These are phyloP conservation scores for Lachnellula cervina DNA, from an alignment of 2,329 filamentous ascomycete genomes.

Conservation along the genomic window DNA sequence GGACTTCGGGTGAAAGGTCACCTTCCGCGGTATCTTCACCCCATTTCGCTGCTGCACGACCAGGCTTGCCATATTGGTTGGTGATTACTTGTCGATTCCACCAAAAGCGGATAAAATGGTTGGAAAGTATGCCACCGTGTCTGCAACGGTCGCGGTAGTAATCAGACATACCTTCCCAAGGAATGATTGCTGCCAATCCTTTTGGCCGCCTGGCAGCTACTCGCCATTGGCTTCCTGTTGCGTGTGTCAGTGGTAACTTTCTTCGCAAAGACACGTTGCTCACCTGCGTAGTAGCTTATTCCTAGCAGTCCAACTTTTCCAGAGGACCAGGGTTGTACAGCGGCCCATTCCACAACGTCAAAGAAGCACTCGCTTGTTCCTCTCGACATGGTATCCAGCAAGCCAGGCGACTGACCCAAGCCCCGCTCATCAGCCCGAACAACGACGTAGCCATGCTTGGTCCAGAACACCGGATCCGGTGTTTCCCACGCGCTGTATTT, in stretches of 20 bases:
- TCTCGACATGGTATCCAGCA: conserved; percentile 48
- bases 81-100: conserved; percentile 61
- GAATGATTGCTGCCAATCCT: conserved; percentile 46
- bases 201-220: conserved; percentile 48
- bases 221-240: conserved; percentile 44
- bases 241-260: conserved; percentile 44
- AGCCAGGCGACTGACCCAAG: conserved; percentile 46
- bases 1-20: conserved; percentile 45
- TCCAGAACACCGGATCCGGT: conserved; percentile 41
- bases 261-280: conserved; percentile 28
- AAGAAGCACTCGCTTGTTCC: conserved; percentile 48
- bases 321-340: conserved; percentile 44
- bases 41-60: conserved; percentile 35
- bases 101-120: conserved; percentile 58
- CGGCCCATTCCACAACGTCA: conserved; percentile 48
- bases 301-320: conserved; percentile 48
- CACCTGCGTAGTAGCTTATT: conserved; percentile 46
- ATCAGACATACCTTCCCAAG: conserved; percentile 53
- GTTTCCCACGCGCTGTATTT: conserved; percentile 42
- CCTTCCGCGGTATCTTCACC: conserved; percentile 50
- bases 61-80: conserved; percentile 62
- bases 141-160: conserved; percentile 54
- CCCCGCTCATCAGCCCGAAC: conserved; percentile 47
- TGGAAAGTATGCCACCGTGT: conserved; percentile 57
- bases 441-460: conserved; percentile 36